Conservation (phyloP, 768 basidiomycete genomes). For the Tricholoma saponaceum region DNA sequence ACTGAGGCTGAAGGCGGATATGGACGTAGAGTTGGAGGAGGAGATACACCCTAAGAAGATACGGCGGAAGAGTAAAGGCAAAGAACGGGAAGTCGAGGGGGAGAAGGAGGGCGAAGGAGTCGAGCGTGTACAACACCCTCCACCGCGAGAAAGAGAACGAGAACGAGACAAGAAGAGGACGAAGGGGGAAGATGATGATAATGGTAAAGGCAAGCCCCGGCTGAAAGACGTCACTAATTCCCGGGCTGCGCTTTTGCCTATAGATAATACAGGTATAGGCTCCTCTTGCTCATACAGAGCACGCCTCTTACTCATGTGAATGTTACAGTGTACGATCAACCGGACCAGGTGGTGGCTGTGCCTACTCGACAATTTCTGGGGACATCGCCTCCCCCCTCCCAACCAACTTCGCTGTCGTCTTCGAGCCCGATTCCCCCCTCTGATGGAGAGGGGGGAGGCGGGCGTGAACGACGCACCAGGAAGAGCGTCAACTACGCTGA, state of each 20-base stretch:
- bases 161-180: constrained; percentile 38
- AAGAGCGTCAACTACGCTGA: constrained; percentile 87
- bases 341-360: constrained; percentile 11
- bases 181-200: constrained; percentile 23
- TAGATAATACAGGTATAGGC: constrained; percentile 38
- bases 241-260: constrained; percentile 37
- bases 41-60: constrained; percentile 38
- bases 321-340: constrained; percentile 15
- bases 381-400: constrained; percentile 35
- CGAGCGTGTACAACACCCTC: background rate
- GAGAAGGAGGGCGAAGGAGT: constrained; percentile 19
- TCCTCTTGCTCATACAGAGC: background rate
- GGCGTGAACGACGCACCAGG: constrained; percentile 54
- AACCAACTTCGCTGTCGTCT: constrained; percentile 48
- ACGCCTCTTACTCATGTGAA: background rate
- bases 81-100: constrained; percentile 31
- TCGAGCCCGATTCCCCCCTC: constrained; percentile 36
- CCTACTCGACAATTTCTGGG: constrained; percentile 16
- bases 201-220: constrained; percentile 39
- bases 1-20: constrained; percentile 27
- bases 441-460: constrained; percentile 33
- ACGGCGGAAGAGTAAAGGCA: constrained; percentile 42
- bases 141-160: background rate
- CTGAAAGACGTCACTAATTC: constrained; percentile 67
- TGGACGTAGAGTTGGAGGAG: constrained; percentile 25